Evolutionary conservation across 2,329 filamentous ascomycete species (phyloP), one percentile per base, ranked within the genome.

Genomic region (Ophiostoma perfectum): DNA sequence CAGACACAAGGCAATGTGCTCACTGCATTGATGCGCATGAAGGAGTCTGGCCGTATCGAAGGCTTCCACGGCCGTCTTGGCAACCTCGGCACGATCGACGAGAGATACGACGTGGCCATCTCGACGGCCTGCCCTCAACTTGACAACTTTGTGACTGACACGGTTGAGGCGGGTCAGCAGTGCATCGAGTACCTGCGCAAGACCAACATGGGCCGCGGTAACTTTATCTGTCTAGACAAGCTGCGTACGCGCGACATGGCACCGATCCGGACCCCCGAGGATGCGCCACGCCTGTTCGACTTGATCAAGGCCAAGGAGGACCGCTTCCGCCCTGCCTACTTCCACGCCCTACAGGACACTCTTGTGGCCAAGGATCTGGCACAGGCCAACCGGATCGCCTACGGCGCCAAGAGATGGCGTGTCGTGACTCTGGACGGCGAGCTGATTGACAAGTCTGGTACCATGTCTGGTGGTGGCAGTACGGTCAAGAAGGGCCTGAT

Each of bases 181-280:
- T 99, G 96, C 78, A 98, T 99, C 72, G 95, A 98, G 76, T 95
- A 99, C 75, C 84, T 99, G 12, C 88, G 95, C 68, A 99, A 98
- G 82, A 99, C 97, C 74, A 97, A 97, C 73, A 88, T 99, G 3
- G 95, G 95, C 12, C 88, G 96, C 74, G 95, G 93, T 70, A 97
- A 97, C 80, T 98, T 99, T 77, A 98, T 99, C 74, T 91, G 95
- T 73, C 84, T 99, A 16, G 92, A 99, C 78, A 93, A 94, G 76
- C 82, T 98, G 65, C 87, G 92, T 38, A 83, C 85, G 44, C 87
- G 92, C 66, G 91, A 97, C 74, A 81, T 98, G 73, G 88, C 88
- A 1, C 81, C 86, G 0, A 93, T 98, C 67, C 84, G 91, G 70
- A 99, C 95, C 0, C 95, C 95, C 0, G 95, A 99, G 78, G 89